Base-by-base conservation (phyloP, 257 asterid genomes). In the Fraxinus quadrangulata region DNA sequence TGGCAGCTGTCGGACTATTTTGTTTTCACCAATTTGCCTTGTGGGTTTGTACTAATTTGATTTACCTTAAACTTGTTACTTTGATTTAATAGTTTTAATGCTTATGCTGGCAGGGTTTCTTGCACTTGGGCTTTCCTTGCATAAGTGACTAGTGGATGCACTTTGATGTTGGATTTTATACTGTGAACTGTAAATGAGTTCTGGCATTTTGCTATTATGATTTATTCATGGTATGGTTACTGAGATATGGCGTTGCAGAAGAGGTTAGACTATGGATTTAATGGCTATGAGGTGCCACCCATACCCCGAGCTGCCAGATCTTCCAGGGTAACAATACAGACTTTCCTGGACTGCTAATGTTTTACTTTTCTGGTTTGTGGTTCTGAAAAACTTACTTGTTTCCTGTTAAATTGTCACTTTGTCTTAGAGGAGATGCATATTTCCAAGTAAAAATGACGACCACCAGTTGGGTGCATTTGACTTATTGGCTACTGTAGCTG, bases 231-330 rank as follows among this genome's bases (percentile, higher is more conserved):
- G 87, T 75, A 88, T 91, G 98, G 88, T 91, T 80, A 85, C 89
- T 85, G 74, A 85, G 89, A 84, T 73, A 94, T 94, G 97, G 89
- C 74, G 87, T 81, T 89, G 85, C 90, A 87, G 76, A 92, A 89
- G 92, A 89, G 97, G 86, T 81, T 90, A 81, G 92, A 91, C 70
- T 89, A 90, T 80, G 97, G 97, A 67, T 91, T 91, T 72, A 77
- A 85, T 81, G 94, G 98, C 80, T 89, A 91, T 86, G 94, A 84
- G 77, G 87, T 85, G 86, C 99, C 97, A 81, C 97, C 86, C 61
- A 86, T 83, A 28, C 99, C 98, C 26, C 91, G 97, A 85, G 98
- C 93, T 76, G 90, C 98, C 81, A 86, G 99, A 90, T 93, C 99
- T 69, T 84, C 72, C 85, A 83, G 97, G 91, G 99, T 93, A 89